Evolutionary conservation across 176 grass and related monocot genomes (phyloP).

Genomic region (Elaeis guineensis): DNA sequence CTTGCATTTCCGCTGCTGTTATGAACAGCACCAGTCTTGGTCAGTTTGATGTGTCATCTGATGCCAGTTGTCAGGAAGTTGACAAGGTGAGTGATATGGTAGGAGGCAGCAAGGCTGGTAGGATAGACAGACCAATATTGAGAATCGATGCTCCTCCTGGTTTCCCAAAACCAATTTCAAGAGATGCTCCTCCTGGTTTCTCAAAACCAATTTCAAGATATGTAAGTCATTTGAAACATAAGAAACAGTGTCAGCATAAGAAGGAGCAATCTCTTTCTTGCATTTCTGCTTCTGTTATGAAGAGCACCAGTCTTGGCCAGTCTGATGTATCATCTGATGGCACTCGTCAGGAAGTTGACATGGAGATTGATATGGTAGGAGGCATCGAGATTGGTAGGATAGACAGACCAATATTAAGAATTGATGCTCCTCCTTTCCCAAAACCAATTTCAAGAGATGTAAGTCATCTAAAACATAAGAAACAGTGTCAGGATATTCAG

Average conservation of each 20-base stretch:
- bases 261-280: constrained; percentile 4
- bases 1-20: constrained; percentile 17
- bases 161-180: constrained; percentile 9
- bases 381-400: constrained; percentile 11
- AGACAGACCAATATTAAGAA: background rate
- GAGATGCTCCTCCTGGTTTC: no score
- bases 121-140: background rate
- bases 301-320: constrained; percentile 10
- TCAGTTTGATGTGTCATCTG: constrained; percentile 1
- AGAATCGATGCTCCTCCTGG: background rate
- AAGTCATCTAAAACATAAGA: constrained; percentile 10
- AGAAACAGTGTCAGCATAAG: constrained; percentile 14
- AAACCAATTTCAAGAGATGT: constrained; percentile 9
- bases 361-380: constrained; percentile 33
- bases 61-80: constrained; percentile 27
- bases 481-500: constrained; percentile 12
- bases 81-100: constrained; percentile 31
- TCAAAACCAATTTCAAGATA: no score
- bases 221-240: background rate
- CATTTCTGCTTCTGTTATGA: constrained; percentile 16
- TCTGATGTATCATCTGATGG: constrained; percentile 5
- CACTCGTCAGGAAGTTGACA: constrained; percentile 28
- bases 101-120: constrained; percentile 15
- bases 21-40: constrained; percentile 8
- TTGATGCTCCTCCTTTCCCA: background rate